These are phyloP conservation scores for Lodderomyces theae DNA, from an alignment of 1,139 yeast genomes.

Conservation along the genomic window DNA sequence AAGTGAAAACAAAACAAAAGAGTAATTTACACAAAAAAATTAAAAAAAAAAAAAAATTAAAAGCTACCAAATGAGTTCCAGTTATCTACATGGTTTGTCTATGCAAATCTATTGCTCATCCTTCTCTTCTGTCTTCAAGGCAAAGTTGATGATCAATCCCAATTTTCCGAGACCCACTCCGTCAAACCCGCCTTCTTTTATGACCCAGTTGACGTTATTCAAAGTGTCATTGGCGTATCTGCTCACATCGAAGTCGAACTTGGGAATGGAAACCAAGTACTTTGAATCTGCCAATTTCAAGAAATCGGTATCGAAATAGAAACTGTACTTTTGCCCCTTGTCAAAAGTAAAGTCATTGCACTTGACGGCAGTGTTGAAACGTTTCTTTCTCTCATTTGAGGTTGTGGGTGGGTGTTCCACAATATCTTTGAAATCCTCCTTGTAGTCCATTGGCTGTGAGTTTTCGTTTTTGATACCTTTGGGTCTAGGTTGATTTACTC, in stretches of 20 bases:
- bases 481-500: constrained; percentile 11
- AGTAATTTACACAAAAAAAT: not conserved
- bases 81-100: constrained; percentile 1
- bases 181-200: constrained; percentile 39
- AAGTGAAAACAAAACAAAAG: constrained; percentile 1
- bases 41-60: no score
- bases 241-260: constrained; percentile 42
- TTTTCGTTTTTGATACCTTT: constrained; percentile 7
- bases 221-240: constrained; percentile 42
- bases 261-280: constrained; percentile 42
- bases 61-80: not conserved
- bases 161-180: constrained; percentile 35
- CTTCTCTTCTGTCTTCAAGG: constrained; percentile 32
- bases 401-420: constrained; percentile 27
- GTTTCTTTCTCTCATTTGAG: constrained; percentile 33
- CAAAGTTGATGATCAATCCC: constrained; percentile 42
- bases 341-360: constrained; percentile 33
- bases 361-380: constrained; percentile 28
- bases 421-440: constrained; percentile 18
- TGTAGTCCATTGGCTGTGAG: constrained; percentile 9
- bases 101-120: constrained; percentile 5
- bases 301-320: constrained; percentile 41
- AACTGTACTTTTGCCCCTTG: constrained; percentile 22
- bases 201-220: constrained; percentile 45
- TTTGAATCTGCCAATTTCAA: constrained; percentile 41